Percentiles rank a stretch among this genome's conserved stretches.
Conservation (phyloP, 2,329 filamentous ascomycete genomes). For the Falciphora oryzae region DNA sequence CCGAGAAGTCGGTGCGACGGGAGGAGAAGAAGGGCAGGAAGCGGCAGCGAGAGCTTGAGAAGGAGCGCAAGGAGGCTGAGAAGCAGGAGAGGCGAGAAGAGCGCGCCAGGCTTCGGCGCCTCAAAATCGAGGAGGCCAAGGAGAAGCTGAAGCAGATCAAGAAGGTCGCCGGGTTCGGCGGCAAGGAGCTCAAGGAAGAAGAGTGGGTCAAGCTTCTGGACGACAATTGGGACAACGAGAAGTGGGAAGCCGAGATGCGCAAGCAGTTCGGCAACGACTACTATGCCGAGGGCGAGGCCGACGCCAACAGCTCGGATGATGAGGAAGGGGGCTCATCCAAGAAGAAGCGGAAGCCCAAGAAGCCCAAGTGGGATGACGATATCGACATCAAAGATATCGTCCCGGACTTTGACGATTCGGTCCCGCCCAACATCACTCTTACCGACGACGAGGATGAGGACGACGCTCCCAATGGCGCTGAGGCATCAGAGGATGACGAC, state of each 20-base stretch:
- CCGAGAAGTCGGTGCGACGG: conserved; percentile 76
- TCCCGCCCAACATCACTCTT: conserved; percentile 46
- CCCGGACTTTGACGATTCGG: conserved; percentile 73
- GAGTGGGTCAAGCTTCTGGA: conserved; percentile 84
- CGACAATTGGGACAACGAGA: conserved; percentile 79
- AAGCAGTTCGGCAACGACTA: conserved; percentile 86
- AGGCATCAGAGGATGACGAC: conserved; percentile 38
- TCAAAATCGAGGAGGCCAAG: conserved; percentile 89
- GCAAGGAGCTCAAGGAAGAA: conserved; percentile 61
- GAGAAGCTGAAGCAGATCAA: conserved; percentile 83
- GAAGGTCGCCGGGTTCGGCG: conserved; percentile 74
- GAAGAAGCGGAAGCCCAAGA: conserved; percentile 63
- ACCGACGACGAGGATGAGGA: conserved; percentile 46
- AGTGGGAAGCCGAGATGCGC: conserved; percentile 88
- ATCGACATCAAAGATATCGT: conserved; percentile 94
- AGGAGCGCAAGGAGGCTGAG: conserved; percentile 70
- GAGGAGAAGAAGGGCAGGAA: conserved; percentile 75
- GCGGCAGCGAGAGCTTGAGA: conserved; percentile 72
- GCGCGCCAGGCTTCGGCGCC: conserved; percentile 73
- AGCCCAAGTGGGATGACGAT: conserved; percentile 92
- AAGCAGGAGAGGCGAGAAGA: conserved; percentile 73
- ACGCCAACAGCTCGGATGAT: conserved; percentile 53
- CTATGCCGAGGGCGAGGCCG: conserved; percentile 66
- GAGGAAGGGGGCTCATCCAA: conserved; percentile 43
- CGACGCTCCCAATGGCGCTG: conserved; percentile 27